Percentiles rank a stretch among this genome's conserved stretches.
These are phyloP conservation scores for Zygosaccharomyces kombuchaensis DNA, from an alignment of 805 yeast species.

Conservation along the genomic window DNA sequence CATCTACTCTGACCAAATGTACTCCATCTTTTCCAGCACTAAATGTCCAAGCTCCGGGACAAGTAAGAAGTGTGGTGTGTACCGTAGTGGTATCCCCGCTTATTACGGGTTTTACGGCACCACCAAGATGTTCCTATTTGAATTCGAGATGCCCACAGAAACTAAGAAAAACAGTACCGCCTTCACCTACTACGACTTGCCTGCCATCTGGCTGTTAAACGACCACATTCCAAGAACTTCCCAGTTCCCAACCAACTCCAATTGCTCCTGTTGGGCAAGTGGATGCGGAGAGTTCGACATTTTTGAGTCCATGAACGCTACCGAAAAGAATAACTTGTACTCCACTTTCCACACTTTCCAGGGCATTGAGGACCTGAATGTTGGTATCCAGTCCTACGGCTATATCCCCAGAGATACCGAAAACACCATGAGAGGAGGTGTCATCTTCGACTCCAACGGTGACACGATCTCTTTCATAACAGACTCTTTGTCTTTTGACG, in stretches of 20 bases:
- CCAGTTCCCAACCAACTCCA: constrained; percentile 54
- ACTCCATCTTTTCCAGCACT: constrained; percentile 52
- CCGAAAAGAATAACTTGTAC: constrained; percentile 51
- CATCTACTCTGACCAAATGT: constrained; percentile 56
- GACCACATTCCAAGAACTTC: constrained; percentile 72
- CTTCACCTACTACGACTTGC: constrained; percentile 48
- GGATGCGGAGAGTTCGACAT: constrained; percentile 81
- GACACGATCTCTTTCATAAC: constrained; percentile 57
- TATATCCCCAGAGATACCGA: constrained; percentile 51
- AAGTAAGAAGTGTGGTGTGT: constrained; percentile 68
- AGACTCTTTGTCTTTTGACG: constrained; percentile 47
- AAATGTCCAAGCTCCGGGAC: constrained; percentile 53
- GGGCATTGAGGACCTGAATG: constrained; percentile 51
- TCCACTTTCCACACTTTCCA: constrained; percentile 75
- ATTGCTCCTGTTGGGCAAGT: constrained; percentile 72
- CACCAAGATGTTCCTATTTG: constrained; percentile 67
- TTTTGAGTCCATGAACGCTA: constrained; percentile 66
- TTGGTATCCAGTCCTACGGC: constrained; percentile 56
- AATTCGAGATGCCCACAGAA: constrained; percentile 64
- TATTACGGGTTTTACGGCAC: constrained; percentile 65
- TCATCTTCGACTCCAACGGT: constrained; percentile 59
- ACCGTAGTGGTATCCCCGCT: constrained; percentile 70
- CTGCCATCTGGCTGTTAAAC: constrained; percentile 74
- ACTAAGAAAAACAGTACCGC: constrained; percentile 35
- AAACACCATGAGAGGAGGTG: constrained; percentile 64